phyloP scores from a whole-genome alignment of 2,329 filamentous ascomycete species.

The Lachnellula suecica region DNA sequence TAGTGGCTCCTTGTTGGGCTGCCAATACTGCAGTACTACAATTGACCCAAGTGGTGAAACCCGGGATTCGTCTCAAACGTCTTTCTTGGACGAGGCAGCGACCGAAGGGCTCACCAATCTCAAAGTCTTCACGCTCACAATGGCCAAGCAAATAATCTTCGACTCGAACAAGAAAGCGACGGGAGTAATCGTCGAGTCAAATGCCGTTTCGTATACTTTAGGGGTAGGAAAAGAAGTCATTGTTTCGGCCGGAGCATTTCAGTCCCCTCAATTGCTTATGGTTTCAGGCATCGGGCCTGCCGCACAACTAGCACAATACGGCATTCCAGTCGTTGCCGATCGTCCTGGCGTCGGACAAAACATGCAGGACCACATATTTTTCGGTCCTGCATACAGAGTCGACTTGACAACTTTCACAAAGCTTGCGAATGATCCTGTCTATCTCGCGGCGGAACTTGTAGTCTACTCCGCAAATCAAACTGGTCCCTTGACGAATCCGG shows the following conservation, averaged over 20 bases:
- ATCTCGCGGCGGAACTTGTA: not conserved
- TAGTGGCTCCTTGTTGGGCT: slow-evolving; percentile 40
- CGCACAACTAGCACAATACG: slow-evolving; percentile 40
- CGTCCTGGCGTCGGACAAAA: slow-evolving; percentile 49
- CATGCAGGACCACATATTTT: slow-evolving; percentile 40
- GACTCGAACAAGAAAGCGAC: slow-evolving; percentile 36
- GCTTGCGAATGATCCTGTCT: slow-evolving; percentile 2
- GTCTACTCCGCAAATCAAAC: not conserved
- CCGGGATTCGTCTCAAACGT: slow-evolving; percentile 37
- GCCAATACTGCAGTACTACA: slow-evolving; percentile 32
- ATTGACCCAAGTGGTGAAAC: slow-evolving; percentile 22
- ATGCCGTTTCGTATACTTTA: slow-evolving; percentile 1
- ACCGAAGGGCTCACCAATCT: slow-evolving; percentile 35
- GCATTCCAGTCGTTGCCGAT: slow-evolving; percentile 44
- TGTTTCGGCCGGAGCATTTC: slow-evolving; percentile 46
- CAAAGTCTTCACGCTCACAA: slow-evolving; percentile 40
- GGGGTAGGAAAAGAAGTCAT: slow-evolving; percentile 43
- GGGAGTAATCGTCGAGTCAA: slow-evolving; percentile 36
- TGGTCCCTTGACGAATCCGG: slow-evolving; percentile 3
- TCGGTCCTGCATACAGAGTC: slow-evolving; percentile 1
- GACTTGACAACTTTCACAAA: not conserved
- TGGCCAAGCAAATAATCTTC: slow-evolving; percentile 47
- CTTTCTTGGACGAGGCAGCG: slow-evolving; percentile 31
- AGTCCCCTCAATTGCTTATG: slow-evolving; percentile 44
- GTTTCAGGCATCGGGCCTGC: slow-evolving; percentile 38